Evolutionary conservation across 495 filamentous ascomycete genomes (phyloP).

Genomic region (Aspergillus steynii): DNA sequence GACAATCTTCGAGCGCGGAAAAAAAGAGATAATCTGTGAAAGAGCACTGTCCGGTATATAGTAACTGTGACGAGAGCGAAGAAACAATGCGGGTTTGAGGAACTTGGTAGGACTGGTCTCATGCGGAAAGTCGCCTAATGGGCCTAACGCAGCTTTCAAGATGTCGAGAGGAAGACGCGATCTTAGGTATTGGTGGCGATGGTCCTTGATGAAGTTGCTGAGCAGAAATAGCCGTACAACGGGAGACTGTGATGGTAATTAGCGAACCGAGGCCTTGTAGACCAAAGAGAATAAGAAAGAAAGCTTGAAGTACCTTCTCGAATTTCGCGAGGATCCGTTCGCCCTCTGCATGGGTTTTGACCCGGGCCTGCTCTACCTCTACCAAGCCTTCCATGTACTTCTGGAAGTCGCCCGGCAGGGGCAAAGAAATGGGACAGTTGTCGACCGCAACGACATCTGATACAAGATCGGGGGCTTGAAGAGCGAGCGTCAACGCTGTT

Average conservation of each 20-base stretch:
- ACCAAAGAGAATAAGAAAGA: neutral
- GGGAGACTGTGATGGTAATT: conserved; percentile 42
- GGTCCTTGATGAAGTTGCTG: conserved; percentile 63
- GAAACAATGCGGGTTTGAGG: conserved; percentile 67
- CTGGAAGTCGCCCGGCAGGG: conserved; percentile 62
- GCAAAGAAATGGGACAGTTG: conserved; percentile 76
- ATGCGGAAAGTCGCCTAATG: conserved; percentile 75
- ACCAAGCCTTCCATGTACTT: conserved; percentile 75
- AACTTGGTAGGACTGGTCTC: conserved; percentile 61
- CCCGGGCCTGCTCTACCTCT: conserved; percentile 53
- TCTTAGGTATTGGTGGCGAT: conserved; percentile 25
- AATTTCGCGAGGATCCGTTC: conserved; percentile 68
- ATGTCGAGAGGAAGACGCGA: conserved; percentile 54
- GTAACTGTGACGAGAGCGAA: conserved; percentile 70
- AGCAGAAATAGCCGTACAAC: conserved; percentile 77
- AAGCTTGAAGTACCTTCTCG: conserved; percentile 47
- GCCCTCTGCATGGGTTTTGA: conserved; percentile 64
- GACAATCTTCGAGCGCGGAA: conserved; percentile 68
- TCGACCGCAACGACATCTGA: conserved; percentile 70
- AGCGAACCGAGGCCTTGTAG: neutral
- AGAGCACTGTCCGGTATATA: conserved; percentile 80
- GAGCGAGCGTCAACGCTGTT: conserved; percentile 75
- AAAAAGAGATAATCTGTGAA: conserved; percentile 75
- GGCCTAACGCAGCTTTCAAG: conserved; percentile 51
- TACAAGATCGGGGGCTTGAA: conserved; percentile 59